These are phyloP conservation scores for Lepidium sativum DNA, from an alignment of 345 rosid genomes.

Conservation along the genomic window DNA sequence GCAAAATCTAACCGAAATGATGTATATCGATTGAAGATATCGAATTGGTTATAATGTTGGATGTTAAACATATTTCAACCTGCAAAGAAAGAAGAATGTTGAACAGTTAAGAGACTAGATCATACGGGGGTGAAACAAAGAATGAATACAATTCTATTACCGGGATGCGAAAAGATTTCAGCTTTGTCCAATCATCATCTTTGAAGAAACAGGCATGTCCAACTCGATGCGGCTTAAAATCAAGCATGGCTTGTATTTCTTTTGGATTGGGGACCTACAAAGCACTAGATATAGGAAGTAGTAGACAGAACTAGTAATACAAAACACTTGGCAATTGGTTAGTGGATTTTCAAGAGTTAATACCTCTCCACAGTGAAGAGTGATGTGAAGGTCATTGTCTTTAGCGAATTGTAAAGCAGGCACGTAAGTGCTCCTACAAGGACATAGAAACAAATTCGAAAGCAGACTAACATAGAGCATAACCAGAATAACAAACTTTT, in stretches of 20 bases:
- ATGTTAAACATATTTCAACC: slow-evolving; percentile 96
- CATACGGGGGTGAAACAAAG: neutral
- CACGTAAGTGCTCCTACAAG: slow-evolving; percentile 63
- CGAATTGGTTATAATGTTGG: slow-evolving; percentile 77
- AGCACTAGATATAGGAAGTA: slow-evolving; percentile 47
- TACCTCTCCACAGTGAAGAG: slow-evolving; percentile 99
- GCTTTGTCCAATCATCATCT: slow-evolving; percentile 50
- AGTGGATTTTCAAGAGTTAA: neutral
- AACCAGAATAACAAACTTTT: neutral
- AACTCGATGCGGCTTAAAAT: slow-evolving; percentile 73
- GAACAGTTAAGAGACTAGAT: neutral
- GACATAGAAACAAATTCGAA: neutral
- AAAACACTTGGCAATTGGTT: slow-evolving; percentile 12
- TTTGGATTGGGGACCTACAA: slow-evolving; percentile 77
- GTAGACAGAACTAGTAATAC: slow-evolving; percentile 8
- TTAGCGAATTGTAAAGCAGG: slow-evolving; percentile 71
- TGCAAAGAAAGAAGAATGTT: slow-evolving; percentile 27
- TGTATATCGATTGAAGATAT: slow-evolving; percentile 77
- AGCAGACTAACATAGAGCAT: no score
- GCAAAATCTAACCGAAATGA: slow-evolving; percentile 62
- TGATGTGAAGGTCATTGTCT: slow-evolving; percentile 64
- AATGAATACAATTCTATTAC: slow-evolving; percentile 25
- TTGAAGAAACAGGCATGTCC: slow-evolving; percentile 84
- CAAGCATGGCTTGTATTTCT: slow-evolving; percentile 81
- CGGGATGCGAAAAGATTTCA: slow-evolving; percentile 59